These are phyloP conservation scores for Salix suchowensis DNA, from an alignment of 345 rosid species.

Conservation along the genomic window DNA sequence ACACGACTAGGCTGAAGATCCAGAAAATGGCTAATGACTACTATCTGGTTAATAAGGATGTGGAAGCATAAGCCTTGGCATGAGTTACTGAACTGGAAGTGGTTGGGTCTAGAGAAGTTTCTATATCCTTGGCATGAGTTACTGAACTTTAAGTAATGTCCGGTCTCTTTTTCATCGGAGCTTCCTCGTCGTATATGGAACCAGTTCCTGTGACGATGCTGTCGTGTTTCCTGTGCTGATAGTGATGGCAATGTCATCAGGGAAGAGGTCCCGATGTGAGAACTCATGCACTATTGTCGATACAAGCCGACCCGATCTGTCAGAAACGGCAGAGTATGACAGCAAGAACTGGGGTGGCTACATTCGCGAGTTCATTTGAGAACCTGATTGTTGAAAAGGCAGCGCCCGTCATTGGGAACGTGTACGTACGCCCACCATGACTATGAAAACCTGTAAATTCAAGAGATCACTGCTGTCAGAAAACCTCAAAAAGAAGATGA, in stretches of 20 bases:
- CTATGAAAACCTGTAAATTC: slow-evolving; percentile 57
- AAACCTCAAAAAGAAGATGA: neutral
- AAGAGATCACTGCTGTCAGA: neutral
- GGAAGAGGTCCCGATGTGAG: slow-evolving; percentile 37
- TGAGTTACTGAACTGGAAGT: neutral
- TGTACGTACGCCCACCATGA: slow-evolving; percentile 96
- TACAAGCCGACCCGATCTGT: slow-evolving; percentile 43
- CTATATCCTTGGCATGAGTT: slow-evolving; percentile 32
- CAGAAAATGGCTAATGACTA: slow-evolving; percentile 13
- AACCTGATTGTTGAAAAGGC: slow-evolving; percentile 66
- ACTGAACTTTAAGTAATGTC: slow-evolving; percentile 41
- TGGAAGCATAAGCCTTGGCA: neutral
- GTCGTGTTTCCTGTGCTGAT: slow-evolving; percentile 50
- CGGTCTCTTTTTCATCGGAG: slow-evolving; percentile 40
- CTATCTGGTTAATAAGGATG: neutral
- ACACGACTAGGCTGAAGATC: slow-evolving; percentile 25
- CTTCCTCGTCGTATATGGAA: slow-evolving; percentile 41
- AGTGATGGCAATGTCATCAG: slow-evolving; percentile 69
- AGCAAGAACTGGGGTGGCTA: slow-evolving; percentile 39
- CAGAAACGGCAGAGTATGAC: slow-evolving; percentile 38
- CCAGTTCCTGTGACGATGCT: slow-evolving; percentile 39
- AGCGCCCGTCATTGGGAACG: slow-evolving; percentile 72
- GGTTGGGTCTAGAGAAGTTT: slow-evolving; percentile 25
- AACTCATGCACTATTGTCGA: slow-evolving; percentile 44
- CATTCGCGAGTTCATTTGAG: slow-evolving; percentile 44